These are phyloP conservation scores for Hortiboletus campestris DNA, from an alignment of 768 basidiomycete genomes.

Conservation along the genomic window DNA sequence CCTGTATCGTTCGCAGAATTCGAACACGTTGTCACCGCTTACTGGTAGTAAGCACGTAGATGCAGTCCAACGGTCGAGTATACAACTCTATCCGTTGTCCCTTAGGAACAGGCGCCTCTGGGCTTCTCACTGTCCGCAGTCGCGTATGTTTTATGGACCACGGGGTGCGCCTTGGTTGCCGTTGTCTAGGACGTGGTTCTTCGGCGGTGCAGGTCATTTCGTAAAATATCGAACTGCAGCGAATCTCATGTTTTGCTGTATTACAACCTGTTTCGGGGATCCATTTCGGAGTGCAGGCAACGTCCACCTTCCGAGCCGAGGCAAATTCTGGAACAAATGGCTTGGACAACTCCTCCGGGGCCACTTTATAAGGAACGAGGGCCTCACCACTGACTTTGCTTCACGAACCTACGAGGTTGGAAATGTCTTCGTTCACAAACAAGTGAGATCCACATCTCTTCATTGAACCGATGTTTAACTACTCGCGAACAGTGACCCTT, in stretches of 20 bases:
- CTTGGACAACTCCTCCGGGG: background rate
- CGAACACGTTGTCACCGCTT: conserved; percentile 3
- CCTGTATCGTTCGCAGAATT: background rate
- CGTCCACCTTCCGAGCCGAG: conserved; percentile 6
- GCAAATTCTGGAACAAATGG: conserved; percentile 6
- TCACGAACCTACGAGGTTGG: background rate
- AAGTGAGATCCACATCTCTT: conserved; percentile 9
- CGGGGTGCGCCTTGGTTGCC: background rate
- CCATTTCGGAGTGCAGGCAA: conserved; percentile 6
- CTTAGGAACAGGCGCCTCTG: background rate
- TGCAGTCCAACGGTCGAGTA: background rate
- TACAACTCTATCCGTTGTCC: background rate
- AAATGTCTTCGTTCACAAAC: conserved; percentile 9
- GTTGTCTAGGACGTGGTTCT: background rate
- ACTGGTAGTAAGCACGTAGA: background rate
- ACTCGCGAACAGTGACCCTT: background rate
- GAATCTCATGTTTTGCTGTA: conserved; percentile 19
- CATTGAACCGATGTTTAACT: background rate
- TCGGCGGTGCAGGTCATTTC: conserved; percentile 1
- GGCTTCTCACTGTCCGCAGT: background rate
- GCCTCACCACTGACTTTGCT: background rate
- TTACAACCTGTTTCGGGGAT: background rate
- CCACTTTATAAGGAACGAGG: conserved; percentile 6
- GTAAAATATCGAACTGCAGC: background rate
- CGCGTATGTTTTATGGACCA: background rate